These are phyloP conservation scores for Yarrowia keelungensis DNA, from an alignment of 805 yeast genomes.

Conservation along the genomic window DNA sequence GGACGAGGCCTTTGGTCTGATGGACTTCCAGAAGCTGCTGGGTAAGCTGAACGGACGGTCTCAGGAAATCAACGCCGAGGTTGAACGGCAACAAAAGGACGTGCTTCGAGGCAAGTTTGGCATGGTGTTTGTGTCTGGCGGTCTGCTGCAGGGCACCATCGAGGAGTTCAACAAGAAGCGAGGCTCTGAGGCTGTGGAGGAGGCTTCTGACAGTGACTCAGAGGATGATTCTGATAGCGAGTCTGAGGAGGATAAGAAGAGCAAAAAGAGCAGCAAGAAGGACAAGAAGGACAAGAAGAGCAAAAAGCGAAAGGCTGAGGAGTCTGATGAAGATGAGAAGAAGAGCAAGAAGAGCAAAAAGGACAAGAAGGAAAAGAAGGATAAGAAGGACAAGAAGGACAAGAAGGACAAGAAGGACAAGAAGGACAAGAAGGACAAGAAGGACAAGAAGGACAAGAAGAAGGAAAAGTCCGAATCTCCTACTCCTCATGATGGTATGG, in stretches of 20 bases:
- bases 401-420: constrained; percentile 47
- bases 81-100: constrained; percentile 69
- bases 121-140: constrained; percentile 85
- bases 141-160: constrained; percentile 82
- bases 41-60: constrained; percentile 91
- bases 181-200: constrained; percentile 16
- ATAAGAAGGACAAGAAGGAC: constrained; percentile 45
- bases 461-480: constrained; percentile 44
- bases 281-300: constrained; percentile 48
- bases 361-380: constrained; percentile 45
- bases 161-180: constrained; percentile 57
- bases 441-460: constrained; percentile 45
- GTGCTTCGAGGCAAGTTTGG: constrained; percentile 90
- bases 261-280: constrained; percentile 46
- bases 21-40: constrained; percentile 87
- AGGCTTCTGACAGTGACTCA: constrained; percentile 50
- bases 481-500: constrained; percentile 47
- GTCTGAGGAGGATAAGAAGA: constrained; percentile 46
- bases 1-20: constrained; percentile 89
- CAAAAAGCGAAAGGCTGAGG: constrained; percentile 48
- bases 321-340: constrained; percentile 42
- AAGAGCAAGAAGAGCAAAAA: constrained; percentile 44
- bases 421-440: constrained; percentile 46
- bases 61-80: constrained; percentile 56
- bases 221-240: constrained; percentile 11